These are phyloP conservation scores for Fusarium odoratissimum DNA, from an alignment of 2,329 filamentous ascomycete genomes.

Conservation along the genomic window DNA sequence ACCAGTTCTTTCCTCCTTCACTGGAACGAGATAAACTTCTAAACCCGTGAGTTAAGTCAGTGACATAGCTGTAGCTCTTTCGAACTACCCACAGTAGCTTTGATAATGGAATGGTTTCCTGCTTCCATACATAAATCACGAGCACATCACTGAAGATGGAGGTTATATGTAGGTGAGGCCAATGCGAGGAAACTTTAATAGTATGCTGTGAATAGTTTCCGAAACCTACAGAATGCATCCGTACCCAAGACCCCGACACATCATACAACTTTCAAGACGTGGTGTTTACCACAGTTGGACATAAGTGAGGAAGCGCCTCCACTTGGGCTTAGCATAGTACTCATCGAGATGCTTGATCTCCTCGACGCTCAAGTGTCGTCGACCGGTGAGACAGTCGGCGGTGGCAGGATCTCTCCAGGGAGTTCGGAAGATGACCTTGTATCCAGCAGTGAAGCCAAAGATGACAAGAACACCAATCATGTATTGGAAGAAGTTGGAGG, in stretches of 20 bases:
- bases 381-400: constrained; percentile 31
- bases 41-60: background rate
- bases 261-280: background rate
- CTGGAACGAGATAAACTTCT: background rate
- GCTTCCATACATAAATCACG: background rate
- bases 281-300: constrained; percentile 28
- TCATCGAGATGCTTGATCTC: constrained; percentile 36
- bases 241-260: background rate
- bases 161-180: background rate
- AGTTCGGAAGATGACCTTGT: constrained; percentile 33
- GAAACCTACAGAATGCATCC: background rate
- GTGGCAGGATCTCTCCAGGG: constrained; percentile 35
- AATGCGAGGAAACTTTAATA: background rate
- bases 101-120: no score
- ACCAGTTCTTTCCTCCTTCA: background rate
- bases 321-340: constrained; percentile 26
- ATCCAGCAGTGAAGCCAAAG: constrained; percentile 32
- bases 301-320: constrained; percentile 39
- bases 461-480: constrained; percentile 26
- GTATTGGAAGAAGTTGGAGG: background rate
- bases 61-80: background rate
- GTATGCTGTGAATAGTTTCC: background rate
- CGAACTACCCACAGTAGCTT: background rate
- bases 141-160: no score
- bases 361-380: constrained; percentile 19